Conservation (phyloP, 1,284 basidiomycete species). For the Austroboletus niveus region DNA sequence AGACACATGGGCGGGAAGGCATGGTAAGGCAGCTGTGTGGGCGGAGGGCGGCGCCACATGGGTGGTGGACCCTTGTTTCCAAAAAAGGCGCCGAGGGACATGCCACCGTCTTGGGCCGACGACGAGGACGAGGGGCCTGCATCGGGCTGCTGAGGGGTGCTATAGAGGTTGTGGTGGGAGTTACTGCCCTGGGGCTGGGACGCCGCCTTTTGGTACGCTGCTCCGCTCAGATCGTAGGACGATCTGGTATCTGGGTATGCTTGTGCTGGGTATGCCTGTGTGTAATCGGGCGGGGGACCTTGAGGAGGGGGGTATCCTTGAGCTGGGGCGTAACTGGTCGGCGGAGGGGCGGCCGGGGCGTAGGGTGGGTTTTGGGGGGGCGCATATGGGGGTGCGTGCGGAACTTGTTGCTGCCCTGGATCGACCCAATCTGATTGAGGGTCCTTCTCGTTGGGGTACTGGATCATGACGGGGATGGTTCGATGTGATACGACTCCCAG, state of each 20-base stretch:
- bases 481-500: not conserved
- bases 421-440: slow-evolving; percentile 13
- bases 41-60: slow-evolving; percentile 27
- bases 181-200: not conserved
- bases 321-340: not conserved
- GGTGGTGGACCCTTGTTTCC: slow-evolving; percentile 23
- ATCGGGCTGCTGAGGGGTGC: not conserved
- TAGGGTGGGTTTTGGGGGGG: slow-evolving; percentile 5
- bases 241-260: slow-evolving; percentile 1
- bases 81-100: slow-evolving; percentile 27
- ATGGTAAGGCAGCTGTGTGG: slow-evolving; percentile 15
- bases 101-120: not conserved
- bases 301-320: slow-evolving; percentile 10
- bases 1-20: slow-evolving; percentile 32
- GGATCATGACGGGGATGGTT: slow-evolving; percentile 12
- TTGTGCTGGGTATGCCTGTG: not conserved
- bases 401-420: slow-evolving; percentile 5
- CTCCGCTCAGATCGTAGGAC: not conserved
- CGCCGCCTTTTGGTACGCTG: not conserved
- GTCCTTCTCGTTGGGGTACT: slow-evolving; percentile 25
- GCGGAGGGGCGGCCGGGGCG: slow-evolving; percentile 1
- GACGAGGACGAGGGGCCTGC: not conserved
- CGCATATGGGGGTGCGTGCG: slow-evolving; percentile 1
- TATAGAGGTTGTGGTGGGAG: not conserved
- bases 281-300: slow-evolving; percentile 23